Evolutionary conservation across 306 rosid species (phyloP).

Genomic region (Lathyrus tuberosus): DNA sequence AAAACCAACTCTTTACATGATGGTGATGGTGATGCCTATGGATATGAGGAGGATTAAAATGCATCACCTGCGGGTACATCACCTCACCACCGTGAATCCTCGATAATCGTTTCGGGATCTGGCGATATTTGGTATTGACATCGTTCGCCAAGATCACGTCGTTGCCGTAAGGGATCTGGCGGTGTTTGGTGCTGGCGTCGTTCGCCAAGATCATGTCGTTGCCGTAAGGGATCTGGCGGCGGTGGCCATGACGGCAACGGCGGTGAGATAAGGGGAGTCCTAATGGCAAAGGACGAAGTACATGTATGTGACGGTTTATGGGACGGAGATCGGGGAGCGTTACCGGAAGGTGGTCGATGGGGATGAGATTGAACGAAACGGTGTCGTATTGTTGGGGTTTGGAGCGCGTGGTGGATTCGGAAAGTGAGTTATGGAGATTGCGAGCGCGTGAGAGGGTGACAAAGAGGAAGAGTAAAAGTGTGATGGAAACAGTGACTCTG

Average conservation of each 20-base stretch:
- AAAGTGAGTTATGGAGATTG: neutral
- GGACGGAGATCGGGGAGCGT: conserved; percentile 36
- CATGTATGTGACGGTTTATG: conserved; percentile 33
- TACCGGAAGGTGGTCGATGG: conserved; percentile 36
- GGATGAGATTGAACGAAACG: conserved; percentile 30
- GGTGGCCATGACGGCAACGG: conserved; percentile 40
- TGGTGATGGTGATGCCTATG: neutral
- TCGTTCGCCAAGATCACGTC: conserved; percentile 24
- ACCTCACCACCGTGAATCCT: neutral
- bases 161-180: conserved; percentile 44
- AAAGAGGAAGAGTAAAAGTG: conserved; percentile 22
- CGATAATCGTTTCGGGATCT: conserved; percentile 7
- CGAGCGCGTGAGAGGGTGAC: conserved; percentile 38
- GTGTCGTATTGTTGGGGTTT: conserved; percentile 30
- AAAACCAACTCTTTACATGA: conserved; percentile 23
- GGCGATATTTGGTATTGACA: neutral
- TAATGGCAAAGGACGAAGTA: neutral
- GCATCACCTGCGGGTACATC: neutral
- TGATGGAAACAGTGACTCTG: neutral
- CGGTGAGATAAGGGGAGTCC: conserved; percentile 21
- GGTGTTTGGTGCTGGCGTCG: neutral
- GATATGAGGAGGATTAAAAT: neutral
- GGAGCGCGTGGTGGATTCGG: conserved; percentile 15
- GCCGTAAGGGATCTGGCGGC: conserved; percentile 43
- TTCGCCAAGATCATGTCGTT: conserved; percentile 31